These are phyloP conservation scores for Corchorus olitorius DNA, from an alignment of 345 rosid genomes.

Conservation along the genomic window DNA sequence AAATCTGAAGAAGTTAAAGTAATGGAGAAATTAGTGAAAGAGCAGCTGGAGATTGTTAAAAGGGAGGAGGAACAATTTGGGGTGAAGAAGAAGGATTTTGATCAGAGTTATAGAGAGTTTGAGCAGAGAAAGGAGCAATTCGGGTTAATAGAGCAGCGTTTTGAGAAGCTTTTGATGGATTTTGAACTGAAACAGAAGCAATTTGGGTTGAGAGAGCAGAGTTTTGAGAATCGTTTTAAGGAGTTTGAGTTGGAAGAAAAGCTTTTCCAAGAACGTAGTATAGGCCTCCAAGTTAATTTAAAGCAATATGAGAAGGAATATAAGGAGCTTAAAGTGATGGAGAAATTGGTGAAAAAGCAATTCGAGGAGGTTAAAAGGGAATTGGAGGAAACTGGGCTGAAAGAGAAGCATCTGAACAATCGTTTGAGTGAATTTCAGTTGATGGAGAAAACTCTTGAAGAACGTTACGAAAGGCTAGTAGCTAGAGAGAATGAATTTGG, in stretches of 20 bases:
- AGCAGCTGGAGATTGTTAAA: not conserved
- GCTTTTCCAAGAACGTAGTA: not conserved
- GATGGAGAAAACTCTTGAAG: constrained; percentile 20
- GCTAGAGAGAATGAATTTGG: constrained; percentile 21
- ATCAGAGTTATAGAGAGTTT: not conserved
- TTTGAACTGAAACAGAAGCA: not conserved
- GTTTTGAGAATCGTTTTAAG: not conserved
- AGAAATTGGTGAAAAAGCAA: not conserved
- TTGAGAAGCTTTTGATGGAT: not conserved
- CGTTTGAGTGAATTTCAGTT: not conserved
- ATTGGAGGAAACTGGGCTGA: not conserved
- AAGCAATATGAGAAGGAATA: not conserved
- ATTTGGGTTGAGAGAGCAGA: not conserved
- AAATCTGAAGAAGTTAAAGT: not conserved
- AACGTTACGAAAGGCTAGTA: constrained; percentile 23
- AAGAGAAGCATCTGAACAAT: not conserved
- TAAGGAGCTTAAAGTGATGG: not conserved
- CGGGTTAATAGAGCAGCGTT: not conserved
- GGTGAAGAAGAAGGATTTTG: not conserved
- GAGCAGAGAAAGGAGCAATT: not conserved
- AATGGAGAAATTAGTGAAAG: not conserved
- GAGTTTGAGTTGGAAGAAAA: not conserved
- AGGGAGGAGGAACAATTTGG: not conserved
- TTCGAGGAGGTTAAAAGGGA: not conserved
- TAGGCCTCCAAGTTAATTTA: not conserved